Evolutionary conservation across 148 eudicot genomes (phyloP), one percentile per base, ranked within the genome.

Genomic region (Rhododendron molle): DNA sequence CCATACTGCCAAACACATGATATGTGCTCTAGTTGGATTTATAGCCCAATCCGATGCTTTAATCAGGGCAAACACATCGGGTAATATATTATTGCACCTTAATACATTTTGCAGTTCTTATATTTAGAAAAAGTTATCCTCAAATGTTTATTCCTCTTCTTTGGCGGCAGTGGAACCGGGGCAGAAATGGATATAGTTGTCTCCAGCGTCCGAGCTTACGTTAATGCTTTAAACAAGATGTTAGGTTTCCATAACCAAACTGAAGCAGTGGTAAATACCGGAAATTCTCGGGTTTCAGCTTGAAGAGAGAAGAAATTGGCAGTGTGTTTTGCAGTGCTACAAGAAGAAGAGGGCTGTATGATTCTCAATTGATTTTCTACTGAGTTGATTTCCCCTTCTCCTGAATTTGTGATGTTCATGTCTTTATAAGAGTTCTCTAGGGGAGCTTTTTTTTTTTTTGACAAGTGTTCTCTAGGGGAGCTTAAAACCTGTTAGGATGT

Each of bases 181-280:
- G 93, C 98, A 65, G 95, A 91, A 84, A 91, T 95, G 93, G 99
- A 96, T 85, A 89, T 96, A n/a, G 97, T 96, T 7, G 93, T 96
- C 56, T 94, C 99, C 13, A 96, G 99, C 80, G 97, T 96, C 81
- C 93, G 95, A 84, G 99, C 98, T 38, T 96, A 94, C 71, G 86
- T 95, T 54, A 95, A 95, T 89, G 97, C 99, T 44, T 74, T 96
- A 47, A 96, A 96, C 93, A 96, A 95, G 93, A 91, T 95, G 94
- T 77, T 96, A 81, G 95, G 96, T 34, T 89, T 88, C 89, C 85
- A 87, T 86, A 94, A 86, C 50, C 90, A 90, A 86, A 54, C 84
- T 7, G 77, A 2, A 30, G 65, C 73, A 20, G 85, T 62, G 88
- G 82, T n/a, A 58, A 67, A 88, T 14, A 82, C 81, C 18, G 91